Base-by-base conservation (phyloP, 805 yeast species). In the Metschnikowia continentalis region DNA sequence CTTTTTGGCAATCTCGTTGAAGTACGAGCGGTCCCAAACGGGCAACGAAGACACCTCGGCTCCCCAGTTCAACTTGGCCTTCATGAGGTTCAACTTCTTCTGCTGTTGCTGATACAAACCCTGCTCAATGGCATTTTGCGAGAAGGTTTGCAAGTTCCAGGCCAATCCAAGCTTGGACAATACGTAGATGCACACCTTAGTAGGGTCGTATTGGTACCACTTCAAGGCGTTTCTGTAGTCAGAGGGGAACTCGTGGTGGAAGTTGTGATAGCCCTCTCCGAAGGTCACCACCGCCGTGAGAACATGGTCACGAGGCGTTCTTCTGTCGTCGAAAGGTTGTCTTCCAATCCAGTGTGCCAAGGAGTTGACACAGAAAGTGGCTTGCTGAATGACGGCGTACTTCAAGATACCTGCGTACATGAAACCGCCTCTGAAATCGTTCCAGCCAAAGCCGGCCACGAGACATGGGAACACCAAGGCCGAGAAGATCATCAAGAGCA, bases 241-340 rank as follows among this genome's bases (percentile, higher is more conserved):
- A 17, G 88, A 80, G 61, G 95, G 94, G 79, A 87, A 88, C 75
- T 87, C 95, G 68, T 88, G 95, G 69, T 88, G 95, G 82, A 87
- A 88, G 72, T 88, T 88, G 65, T 88, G 94, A 76, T 87, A 86
- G 56, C 95, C 95, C 72, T 88, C 95, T 69, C 95, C 95, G 63
- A 87, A 86, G 0, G 95, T 88, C 52, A 86, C 90, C 53, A 87
- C 72, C 4, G 94, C 94, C 46, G 94, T 86, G 55, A 88, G 62
- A 65, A 82, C 80, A 68, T 86, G 90, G 70, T 88, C 92, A 71
- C 94, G 79, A 59, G 94, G 94, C 33, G 92, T 86, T 79, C 91
- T 83, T 72, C 87, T 81, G 67, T 88, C 92, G 67, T 87, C 95
- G 57, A 87, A 88, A 43, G 95, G 94, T 69, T 88, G 95, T 50